These are phyloP conservation scores for Pythium sukuiense DNA, from an alignment of 352 stramenopile species.

Conservation along the genomic window DNA sequence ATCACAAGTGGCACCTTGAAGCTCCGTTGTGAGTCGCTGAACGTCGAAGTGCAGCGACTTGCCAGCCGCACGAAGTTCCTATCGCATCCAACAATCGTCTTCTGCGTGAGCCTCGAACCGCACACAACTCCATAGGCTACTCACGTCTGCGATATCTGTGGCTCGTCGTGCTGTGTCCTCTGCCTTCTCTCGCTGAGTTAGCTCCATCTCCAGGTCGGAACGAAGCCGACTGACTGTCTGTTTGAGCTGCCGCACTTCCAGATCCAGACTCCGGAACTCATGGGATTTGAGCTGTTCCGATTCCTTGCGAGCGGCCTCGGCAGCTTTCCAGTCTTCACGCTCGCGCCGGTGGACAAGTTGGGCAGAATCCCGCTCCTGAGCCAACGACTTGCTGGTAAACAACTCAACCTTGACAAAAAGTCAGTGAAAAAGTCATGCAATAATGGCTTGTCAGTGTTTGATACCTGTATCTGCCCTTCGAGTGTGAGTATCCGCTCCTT, in stretches of 20 bases:
- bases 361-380: slow-evolving; percentile 44
- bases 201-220: slow-evolving; percentile 50
- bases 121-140: background rate
- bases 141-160: slow-evolving; percentile 38
- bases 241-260: slow-evolving; percentile 49
- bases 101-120: background rate
- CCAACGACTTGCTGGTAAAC: slow-evolving; percentile 44
- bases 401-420: slow-evolving; percentile 37
- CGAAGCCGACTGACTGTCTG: slow-evolving; percentile 44
- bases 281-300: slow-evolving; percentile 39
- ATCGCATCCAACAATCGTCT: background rate
- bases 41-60: slow-evolving; percentile 39
- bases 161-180: slow-evolving; percentile 39
- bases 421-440: no score
- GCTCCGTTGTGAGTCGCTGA: slow-evolving; percentile 33
- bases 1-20: slow-evolving; percentile 31
- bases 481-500: slow-evolving; percentile 42
- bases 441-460: no score
- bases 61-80: slow-evolving; percentile 42
- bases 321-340: slow-evolving; percentile 47
- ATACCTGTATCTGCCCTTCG: slow-evolving; percentile 51
- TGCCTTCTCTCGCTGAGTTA: slow-evolving; percentile 41
- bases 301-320: slow-evolving; percentile 19
- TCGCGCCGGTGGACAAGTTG: slow-evolving; percentile 39
- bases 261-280: slow-evolving; percentile 51